These are phyloP conservation scores for Cryptococcus sp. DNA, from an alignment of 1,284 basidiomycete species.

Conservation along the genomic window DNA sequence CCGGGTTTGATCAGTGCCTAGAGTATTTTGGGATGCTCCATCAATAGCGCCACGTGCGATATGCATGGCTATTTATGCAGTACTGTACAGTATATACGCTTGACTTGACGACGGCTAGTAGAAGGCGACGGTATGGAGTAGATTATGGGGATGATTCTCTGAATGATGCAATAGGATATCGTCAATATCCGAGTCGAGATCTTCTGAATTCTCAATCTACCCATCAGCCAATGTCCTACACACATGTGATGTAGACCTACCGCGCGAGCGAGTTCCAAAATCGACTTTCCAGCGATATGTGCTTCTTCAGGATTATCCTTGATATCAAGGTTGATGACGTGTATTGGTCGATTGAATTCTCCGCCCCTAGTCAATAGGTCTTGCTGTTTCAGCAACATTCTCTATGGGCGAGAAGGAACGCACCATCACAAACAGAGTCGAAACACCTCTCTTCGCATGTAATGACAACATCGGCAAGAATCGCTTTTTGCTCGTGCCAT, in stretches of 20 bases:
- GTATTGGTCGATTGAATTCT: conserved; percentile 88
- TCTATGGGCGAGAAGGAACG: conserved; percentile 28
- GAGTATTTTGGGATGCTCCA: too few species aligned
- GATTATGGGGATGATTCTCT: conserved; percentile 82
- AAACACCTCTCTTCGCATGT: conserved; percentile 99
- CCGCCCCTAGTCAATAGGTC: conserved; percentile 85
- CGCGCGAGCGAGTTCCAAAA: conserved; percentile 84
- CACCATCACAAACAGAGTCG: conserved; percentile 96
- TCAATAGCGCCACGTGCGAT: too few species aligned
- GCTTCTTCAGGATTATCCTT: conserved; percentile 99
- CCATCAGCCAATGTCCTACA: not conserved
- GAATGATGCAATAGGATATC: conserved; percentile 77
- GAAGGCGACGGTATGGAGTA: conserved; percentile 86
- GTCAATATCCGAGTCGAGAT: conserved; percentile 89
- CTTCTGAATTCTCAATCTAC: conserved; percentile 78
- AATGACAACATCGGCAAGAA: conserved; percentile 89
- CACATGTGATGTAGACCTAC: conserved; percentile 54
- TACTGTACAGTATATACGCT: too few species aligned
- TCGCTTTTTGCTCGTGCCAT: conserved; percentile 82
- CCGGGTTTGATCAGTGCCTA: too few species aligned
- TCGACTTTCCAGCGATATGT: conserved; percentile 87
- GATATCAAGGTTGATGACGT: conserved; percentile 97
- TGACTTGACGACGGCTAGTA: too few species aligned
- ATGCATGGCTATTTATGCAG: too few species aligned
- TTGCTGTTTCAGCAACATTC: conserved; percentile 37